A percentile compares a stretch with the other conserved stretches of the same genome.
These are phyloP conservation scores for Cadophora malorum DNA, from an alignment of 2,329 filamentous ascomycete genomes.

Conservation along the genomic window DNA sequence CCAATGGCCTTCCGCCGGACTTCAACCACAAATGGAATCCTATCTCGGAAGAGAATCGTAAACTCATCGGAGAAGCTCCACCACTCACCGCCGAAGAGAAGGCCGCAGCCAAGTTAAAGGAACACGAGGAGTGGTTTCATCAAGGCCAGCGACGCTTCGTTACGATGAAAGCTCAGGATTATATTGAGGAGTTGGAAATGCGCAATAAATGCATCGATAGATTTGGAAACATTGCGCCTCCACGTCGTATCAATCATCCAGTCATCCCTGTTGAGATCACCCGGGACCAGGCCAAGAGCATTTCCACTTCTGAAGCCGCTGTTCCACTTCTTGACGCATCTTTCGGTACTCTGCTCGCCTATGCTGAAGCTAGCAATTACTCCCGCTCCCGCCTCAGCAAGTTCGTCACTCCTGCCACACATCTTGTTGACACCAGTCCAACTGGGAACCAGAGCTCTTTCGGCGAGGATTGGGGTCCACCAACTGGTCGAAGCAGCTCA, in stretches of 20 bases:
- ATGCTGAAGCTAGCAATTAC: slow-evolving; percentile 33
- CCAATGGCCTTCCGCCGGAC: slow-evolving; percentile 38
- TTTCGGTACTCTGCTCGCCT: slow-evolving; percentile 40
- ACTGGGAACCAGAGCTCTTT: slow-evolving; percentile 42
- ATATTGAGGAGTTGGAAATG: slow-evolving; percentile 19
- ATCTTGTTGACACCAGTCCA: slow-evolving; percentile 38
- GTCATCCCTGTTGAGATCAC: slow-evolving; percentile 32
- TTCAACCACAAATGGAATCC: slow-evolving; percentile 33
- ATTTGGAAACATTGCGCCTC: slow-evolving; percentile 34
- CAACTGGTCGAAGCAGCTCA: slow-evolving; percentile 7
- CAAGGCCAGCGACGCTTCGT: slow-evolving; percentile 39
- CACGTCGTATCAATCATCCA: slow-evolving; percentile 27
- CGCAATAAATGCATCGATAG: slow-evolving; percentile 12
- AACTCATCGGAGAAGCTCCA: slow-evolving; percentile 27
- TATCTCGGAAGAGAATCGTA: slow-evolving; percentile 29
- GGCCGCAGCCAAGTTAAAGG: slow-evolving; percentile 22
- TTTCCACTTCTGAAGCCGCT: slow-evolving; percentile 34
- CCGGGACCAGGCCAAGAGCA: slow-evolving; percentile 37
- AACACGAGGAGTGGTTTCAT: slow-evolving; percentile 42
- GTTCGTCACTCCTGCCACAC: slow-evolving; percentile 34
- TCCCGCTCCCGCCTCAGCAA: slow-evolving; percentile 34
- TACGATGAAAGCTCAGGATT: slow-evolving; percentile 38
- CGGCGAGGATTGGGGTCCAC: slow-evolving; percentile 43
- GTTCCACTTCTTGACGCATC: slow-evolving; percentile 39
- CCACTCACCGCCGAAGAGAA: slow-evolving; percentile 23